Conservation (phyloP, 129 eudicot species). For the Helianthus tuberosus region DNA sequence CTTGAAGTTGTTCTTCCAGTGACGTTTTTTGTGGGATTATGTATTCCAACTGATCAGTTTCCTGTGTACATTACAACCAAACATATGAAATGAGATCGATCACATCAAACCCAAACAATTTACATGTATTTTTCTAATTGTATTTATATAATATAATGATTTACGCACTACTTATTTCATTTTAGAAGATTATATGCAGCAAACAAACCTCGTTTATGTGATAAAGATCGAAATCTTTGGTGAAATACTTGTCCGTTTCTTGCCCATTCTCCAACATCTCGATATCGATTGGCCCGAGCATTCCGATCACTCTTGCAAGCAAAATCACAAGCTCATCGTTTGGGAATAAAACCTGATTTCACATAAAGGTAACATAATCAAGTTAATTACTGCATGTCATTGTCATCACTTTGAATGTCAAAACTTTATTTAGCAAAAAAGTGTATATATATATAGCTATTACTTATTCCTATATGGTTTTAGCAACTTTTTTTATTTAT, state of each 20-base stretch:
- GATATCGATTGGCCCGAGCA: conserved; percentile 86
- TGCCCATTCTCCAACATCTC: conserved; percentile 79
- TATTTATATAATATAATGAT: background rate
- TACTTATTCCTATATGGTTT: too few species aligned
- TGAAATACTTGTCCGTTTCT: conserved; percentile 86
- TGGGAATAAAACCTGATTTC: conserved; percentile 82
- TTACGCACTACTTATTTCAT: background rate
- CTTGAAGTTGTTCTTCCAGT: conserved; percentile 70
- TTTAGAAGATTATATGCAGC: conserved; percentile 19
- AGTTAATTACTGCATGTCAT: background rate
- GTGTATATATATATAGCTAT: too few species aligned
- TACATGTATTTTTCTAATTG: background rate
- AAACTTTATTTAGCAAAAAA: conserved; percentile 4
- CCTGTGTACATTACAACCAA: conserved; percentile 44
- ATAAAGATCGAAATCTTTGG: conserved; percentile 75
- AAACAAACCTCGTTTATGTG: conserved; percentile 65
- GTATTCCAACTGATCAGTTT: conserved; percentile 64
- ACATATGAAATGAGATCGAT: conserved; percentile 2
- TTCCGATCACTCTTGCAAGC: conserved; percentile 82
- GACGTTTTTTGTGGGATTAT: conserved; percentile 74
- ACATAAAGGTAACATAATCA: conserved; percentile 13
- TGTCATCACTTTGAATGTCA: conserved; percentile 10
- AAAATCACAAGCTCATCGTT: conserved; percentile 71
- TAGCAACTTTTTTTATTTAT: too few species aligned
- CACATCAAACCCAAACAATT: background rate